Base-by-base conservation (phyloP, 768 basidiomycete genomes). In the Tulasnella sp. region DNA sequence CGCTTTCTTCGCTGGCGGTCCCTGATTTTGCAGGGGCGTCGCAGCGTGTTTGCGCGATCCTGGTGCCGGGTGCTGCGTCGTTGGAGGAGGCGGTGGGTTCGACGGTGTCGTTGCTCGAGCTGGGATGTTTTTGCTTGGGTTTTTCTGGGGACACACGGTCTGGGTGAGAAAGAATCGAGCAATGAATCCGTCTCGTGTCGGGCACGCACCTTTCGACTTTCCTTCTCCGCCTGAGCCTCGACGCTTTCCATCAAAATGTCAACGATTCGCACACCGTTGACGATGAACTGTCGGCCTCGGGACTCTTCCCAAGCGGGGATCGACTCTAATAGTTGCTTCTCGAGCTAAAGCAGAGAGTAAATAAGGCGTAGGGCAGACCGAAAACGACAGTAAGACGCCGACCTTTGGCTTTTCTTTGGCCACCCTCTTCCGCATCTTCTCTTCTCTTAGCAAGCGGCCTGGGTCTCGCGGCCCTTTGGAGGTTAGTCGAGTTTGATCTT, bases 371-470 rank as follows among this genome's bases (percentile, higher is more conserved):
- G 34, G 11, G 71, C 44, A 17, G 62, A 59, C n/a, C 59, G 22
- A 44, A 16, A 9, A 9, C 29, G 67, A 65, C n/a, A 29, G 22
- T 3, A 29, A 59, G 7, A 12, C 5, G 81, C 89, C 75, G 78
- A 97, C 96, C 78, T 91, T 86, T 34, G 96, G 96, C 78, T 97
- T 98, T 81, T 96, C 90, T 78, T 92, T 91, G 72, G 84, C 85
- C 16, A 99, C 94, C 35, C 95, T 84, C 79, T 98, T 98, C 69
- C 96, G 85, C 90, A 96, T 94, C 84, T 97, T 97, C 83, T 98
- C 96, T 80, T 99, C 96, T 73, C 93, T 86, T 68, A 98, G 81
- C 40, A 99, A 80, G 22, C 93, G 83, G 6, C 94, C 94, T 5
- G 94, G 90, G 82, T 94, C 91, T 71, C 93, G 84, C 3, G 88